A percentile compares a stretch with the other conserved stretches of the same genome.
phyloP scores from a whole-genome alignment of 169 alveolate species.

The Plasmodium malariae region DNA sequence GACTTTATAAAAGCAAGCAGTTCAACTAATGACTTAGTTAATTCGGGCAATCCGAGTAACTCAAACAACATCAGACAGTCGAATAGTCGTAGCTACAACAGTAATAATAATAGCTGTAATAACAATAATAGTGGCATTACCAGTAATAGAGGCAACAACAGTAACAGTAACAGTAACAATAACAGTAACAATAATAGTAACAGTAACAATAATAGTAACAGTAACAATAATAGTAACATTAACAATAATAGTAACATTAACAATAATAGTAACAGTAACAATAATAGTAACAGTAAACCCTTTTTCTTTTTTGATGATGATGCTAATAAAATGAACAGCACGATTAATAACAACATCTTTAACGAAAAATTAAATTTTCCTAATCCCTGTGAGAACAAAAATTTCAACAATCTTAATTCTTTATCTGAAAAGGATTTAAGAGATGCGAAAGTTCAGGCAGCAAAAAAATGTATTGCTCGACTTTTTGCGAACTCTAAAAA shows the following conservation, averaged over 20 bases:
- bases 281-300: neutral
- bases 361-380: neutral
- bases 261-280: neutral
- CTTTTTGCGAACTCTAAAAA: constrained; percentile 83
- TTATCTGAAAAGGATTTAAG: constrained; percentile 59
- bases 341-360: neutral
- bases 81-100: neutral
- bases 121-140: neutral
- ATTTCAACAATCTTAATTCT: constrained; percentile 13
- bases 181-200: neutral
- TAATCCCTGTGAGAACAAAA: constrained; percentile 21
- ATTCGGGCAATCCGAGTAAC: too few relatives aligned
- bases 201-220: neutral
- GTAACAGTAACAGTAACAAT: neutral
- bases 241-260: neutral
- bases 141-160: neutral
- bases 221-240: neutral
- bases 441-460: constrained; percentile 86
- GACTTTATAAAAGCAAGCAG: constrained; percentile 7
- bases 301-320: neutral
- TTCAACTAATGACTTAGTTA: neutral
- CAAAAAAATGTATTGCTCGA: constrained; percentile 83
- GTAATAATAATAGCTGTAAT: neutral
- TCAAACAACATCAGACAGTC: neutral
- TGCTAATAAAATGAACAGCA: too few relatives aligned